Evolutionary conservation across 1,284 basidiomycete genomes (phyloP).

Genomic region (Termitomyces sp.): DNA sequence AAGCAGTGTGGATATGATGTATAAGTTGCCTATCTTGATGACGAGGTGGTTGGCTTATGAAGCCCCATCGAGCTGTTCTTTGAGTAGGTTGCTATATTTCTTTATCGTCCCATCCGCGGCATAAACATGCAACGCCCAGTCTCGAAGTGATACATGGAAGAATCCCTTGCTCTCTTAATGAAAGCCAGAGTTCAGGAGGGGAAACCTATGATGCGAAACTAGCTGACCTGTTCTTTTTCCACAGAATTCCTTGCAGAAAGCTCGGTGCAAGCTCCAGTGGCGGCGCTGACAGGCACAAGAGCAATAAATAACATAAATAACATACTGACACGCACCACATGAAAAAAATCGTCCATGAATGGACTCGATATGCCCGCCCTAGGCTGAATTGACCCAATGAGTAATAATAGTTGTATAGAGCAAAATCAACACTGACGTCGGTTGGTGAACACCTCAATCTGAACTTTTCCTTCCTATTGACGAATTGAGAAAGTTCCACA

Average conservation of each 20-base stretch:
- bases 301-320: not conserved
- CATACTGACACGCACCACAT: not conserved
- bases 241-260: not conserved
- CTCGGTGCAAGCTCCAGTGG: not conserved
- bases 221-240: not conserved
- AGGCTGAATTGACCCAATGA: not conserved
- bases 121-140: no score
- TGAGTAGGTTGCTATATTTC: not conserved
- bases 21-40: no score
- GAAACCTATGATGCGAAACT: not conserved
- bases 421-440: not conserved
- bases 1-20: no score
- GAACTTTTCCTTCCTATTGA: not conserved
- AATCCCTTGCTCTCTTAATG: not conserved
- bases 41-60: no score
- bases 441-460: not conserved
- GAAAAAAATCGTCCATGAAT: not conserved
- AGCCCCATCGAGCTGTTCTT: no score
- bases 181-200: not conserved
- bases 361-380: not conserved
- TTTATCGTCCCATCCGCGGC: not conserved
- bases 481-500: not conserved
- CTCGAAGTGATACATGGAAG: no score
- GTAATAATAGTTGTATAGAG: not conserved
- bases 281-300: not conserved